phyloP scores from a whole-genome alignment of 257 asterid species.

The Cynanchum wilfordii region DNA sequence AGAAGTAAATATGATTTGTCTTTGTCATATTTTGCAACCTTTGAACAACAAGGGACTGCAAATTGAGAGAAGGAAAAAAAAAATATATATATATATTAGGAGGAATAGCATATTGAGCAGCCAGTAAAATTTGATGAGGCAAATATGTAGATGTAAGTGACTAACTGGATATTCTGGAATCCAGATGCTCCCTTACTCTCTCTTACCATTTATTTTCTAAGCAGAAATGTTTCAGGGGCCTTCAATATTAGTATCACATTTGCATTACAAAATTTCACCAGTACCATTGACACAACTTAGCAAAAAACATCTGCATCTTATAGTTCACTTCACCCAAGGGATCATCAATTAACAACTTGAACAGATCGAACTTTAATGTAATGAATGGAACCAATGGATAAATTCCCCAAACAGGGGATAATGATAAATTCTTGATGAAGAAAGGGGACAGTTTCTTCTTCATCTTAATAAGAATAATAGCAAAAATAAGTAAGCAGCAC shows the following conservation, averaged over 20 bases:
- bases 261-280: background rate
- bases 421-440: background rate
- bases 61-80: background rate
- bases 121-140: background rate
- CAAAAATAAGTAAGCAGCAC: background rate
- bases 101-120: background rate
- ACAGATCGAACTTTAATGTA: background rate
- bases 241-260: background rate
- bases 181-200: background rate
- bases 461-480: background rate
- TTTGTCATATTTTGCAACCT: background rate
- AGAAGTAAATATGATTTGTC: background rate
- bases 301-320: background rate
- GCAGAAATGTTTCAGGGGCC: background rate
- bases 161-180: background rate
- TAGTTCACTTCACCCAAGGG: background rate
- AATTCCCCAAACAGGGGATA: background rate
- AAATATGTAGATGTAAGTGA: background rate
- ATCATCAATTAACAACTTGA: background rate
- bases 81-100: background rate
- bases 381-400: background rate
- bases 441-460: background rate
- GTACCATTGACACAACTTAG: background rate
- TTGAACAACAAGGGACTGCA: background rate
- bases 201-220: background rate